phyloP scores from a whole-genome alignment of 208 protist genomes.

The Wallacemonas sp. region DNA sequence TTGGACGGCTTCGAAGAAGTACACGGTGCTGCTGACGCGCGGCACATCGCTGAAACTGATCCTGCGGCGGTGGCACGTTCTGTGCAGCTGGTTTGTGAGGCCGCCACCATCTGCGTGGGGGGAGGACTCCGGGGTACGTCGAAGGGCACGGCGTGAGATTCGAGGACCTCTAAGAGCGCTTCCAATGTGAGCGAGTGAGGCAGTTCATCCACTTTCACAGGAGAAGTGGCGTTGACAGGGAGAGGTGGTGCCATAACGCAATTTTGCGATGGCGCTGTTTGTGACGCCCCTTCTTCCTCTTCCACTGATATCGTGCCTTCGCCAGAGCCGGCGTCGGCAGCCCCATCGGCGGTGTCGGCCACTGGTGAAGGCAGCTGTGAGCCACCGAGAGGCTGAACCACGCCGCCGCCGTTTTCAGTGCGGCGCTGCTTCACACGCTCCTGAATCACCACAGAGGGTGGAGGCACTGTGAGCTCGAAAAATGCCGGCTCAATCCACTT shows the following conservation, averaged over 20 bases:
- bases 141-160: constrained; percentile 9
- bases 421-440: constrained; percentile 4
- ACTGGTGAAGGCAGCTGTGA: neutral
- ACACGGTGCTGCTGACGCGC: neutral
- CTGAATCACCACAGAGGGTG: constrained; percentile 18
- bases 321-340: neutral
- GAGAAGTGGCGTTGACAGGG: neutral
- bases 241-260: neutral
- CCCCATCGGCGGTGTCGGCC: neutral
- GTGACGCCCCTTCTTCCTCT: constrained; percentile 9
- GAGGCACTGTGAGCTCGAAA: constrained; percentile 36
- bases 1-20: neutral
- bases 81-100: neutral
- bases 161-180: constrained; percentile 21
- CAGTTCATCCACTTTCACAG: neutral
- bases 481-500: constrained; percentile 48
- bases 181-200: constrained; percentile 29
- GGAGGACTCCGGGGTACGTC: neutral
- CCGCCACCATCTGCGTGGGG: neutral
- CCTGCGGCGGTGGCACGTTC: neutral
- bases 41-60: neutral
- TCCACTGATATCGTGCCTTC: neutral
- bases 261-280: constrained; percentile 5
- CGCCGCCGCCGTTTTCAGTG: neutral
- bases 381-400: neutral